These are phyloP conservation scores for Baorangia bicolor DNA, from an alignment of 768 basidiomycete genomes.

Conservation along the genomic window DNA sequence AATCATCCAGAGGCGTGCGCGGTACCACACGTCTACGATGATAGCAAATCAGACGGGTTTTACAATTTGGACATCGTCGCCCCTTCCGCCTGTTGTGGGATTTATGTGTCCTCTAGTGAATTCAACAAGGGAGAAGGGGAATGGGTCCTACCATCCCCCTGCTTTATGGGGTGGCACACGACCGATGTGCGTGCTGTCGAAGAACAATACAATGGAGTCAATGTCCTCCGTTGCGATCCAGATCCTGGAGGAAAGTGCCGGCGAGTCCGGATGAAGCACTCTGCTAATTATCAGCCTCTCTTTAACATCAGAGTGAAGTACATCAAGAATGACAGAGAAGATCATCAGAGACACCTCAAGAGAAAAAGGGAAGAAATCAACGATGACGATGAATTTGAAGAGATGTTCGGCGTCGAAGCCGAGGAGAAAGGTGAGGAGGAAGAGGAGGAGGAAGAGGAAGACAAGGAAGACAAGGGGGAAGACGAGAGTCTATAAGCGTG, in stretches of 20 bases:
- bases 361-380: background rate
- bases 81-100: background rate
- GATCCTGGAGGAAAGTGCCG: background rate
- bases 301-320: background rate
- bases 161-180: slow-evolving; percentile 3
- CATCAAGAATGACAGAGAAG: background rate
- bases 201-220: background rate
- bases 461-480: no score
- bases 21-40: background rate
- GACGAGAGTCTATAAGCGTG: no score
- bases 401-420: background rate
- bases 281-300: background rate
- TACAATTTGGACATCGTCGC: background rate
- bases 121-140: background rate
- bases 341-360: background rate
- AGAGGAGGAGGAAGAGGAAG: background rate
- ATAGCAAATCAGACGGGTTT: no score
- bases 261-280: background rate
- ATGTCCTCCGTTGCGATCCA: background rate
- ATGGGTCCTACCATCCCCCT: background rate
- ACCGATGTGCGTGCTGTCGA: background rate
- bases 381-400: background rate
- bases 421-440: background rate
- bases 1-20: background rate
- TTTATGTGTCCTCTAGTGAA: background rate